Conservation (phyloP, 2,329 filamentous ascomycete genomes). For the Nigrospora sphaerica region DNA sequence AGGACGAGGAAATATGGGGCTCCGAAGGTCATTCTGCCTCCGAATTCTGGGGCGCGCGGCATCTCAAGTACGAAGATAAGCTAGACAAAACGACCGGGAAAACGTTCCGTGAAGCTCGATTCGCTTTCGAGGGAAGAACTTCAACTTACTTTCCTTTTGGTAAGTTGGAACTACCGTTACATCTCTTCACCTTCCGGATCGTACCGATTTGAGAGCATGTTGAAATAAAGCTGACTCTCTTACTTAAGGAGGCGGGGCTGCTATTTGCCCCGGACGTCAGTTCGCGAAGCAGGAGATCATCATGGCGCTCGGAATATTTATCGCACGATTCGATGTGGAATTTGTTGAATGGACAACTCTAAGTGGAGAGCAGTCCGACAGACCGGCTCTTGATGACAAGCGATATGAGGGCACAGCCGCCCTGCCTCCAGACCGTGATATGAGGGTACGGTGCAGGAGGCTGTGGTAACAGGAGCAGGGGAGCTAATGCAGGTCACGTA, state of each 20-base stretch:
- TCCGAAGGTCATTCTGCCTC: conserved; percentile 10
- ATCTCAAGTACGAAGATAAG: background rate
- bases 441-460: conserved; percentile 4
- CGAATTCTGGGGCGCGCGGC: conserved; percentile 14
- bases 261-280: conserved; percentile 29
- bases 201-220: no score
- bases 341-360: conserved; percentile 9
- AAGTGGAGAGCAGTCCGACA: conserved; percentile 3
- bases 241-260: conserved; percentile 20
- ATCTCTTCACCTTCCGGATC: no score
- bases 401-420: background rate
- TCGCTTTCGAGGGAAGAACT: no score
- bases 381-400: conserved; percentile 2
- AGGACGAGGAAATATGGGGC: conserved; percentile 11
- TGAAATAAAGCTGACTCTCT: no score
- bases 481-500: no score
- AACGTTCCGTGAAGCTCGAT: background rate
- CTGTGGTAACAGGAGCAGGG: background rate
- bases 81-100: background rate
- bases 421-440: conserved; percentile 7
- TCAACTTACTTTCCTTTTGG: background rate
- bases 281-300: conserved; percentile 33
- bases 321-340: conserved; percentile 22
- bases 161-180: background rate
- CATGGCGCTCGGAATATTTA: conserved; percentile 20